A percentile compares a stretch with the other conserved stretches of the same genome.
phyloP scores from a whole-genome alignment of 106 monocot genomes.

The Acanthochlamys bracteata region DNA sequence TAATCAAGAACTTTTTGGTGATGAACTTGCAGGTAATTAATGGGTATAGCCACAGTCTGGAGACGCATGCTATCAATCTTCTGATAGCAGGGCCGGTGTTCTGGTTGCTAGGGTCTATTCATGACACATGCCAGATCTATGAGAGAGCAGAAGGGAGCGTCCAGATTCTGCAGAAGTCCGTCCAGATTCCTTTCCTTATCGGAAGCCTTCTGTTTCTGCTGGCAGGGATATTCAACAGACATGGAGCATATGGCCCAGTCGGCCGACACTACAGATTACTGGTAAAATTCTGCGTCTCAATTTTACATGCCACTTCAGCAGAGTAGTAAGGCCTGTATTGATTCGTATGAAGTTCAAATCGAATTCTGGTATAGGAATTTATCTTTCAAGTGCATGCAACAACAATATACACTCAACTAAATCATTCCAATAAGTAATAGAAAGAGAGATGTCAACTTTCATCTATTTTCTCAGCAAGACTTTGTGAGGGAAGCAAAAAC shows the following conservation, averaged over 20 bases:
- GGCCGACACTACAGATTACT: background rate
- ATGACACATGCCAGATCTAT: conserved; percentile 72
- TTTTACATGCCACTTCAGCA: background rate
- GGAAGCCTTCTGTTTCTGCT: conserved; percentile 75
- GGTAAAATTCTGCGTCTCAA: no score
- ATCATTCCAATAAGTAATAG: no score
- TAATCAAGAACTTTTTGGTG: background rate
- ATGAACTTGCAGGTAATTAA: conserved; percentile 35
- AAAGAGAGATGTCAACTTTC: no score
- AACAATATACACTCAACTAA: no score
- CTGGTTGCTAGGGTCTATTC: conserved; percentile 65
- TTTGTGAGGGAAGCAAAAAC: background rate
- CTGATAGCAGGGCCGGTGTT: conserved; percentile 60
- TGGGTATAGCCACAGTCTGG: conserved; percentile 35
- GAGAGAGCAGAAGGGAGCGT: conserved; percentile 60
- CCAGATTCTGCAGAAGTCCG: conserved; percentile 79
- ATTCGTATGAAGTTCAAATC: background rate
- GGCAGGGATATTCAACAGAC: conserved; percentile 45
- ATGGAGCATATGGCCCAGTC: conserved; percentile 2
- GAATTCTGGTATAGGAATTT: no score
- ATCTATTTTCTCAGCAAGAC: no score
- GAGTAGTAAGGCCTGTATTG: background rate
- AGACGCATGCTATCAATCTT: conserved; percentile 43
- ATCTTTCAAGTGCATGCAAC: no score
- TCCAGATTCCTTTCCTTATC: conserved; percentile 66